Conservation (phyloP, 176 grass and related monocot species). For the Carex kokanica region DNA sequence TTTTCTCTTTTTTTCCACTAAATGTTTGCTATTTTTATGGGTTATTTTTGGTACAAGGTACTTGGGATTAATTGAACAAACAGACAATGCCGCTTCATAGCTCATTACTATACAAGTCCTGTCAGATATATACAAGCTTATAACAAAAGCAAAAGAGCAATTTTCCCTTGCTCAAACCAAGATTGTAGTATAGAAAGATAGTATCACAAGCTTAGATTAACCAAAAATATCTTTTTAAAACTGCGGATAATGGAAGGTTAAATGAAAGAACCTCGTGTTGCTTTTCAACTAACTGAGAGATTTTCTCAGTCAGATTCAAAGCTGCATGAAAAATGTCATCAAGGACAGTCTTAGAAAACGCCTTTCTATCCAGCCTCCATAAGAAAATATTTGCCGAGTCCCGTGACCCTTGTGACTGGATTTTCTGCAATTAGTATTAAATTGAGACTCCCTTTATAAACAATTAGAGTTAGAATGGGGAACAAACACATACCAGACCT, state of each 20-base stretch:
- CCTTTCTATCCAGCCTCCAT: slow-evolving; percentile 53
- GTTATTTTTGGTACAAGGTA: not conserved
- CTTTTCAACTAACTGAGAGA: slow-evolving; percentile 53
- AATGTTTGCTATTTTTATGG: not conserved
- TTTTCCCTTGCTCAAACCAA: not conserved
- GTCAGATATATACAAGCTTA: not conserved
- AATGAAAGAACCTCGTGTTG: slow-evolving; percentile 44
- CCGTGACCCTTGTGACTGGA: slow-evolving; percentile 30
- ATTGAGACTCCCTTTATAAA: slow-evolving; percentile 12
- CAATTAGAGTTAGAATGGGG: slow-evolving; percentile 20
- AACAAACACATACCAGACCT: slow-evolving; percentile 23
- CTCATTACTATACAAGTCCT: not conserved
- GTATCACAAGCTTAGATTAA: not conserved
- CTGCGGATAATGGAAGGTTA: slow-evolving; percentile 9
- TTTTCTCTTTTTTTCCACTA: not conserved
- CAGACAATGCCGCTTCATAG: not conserved
- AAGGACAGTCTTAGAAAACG: slow-evolving; percentile 43
- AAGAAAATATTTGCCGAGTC: slow-evolving; percentile 45
- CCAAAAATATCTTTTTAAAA: not conserved
- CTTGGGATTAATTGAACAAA: not conserved
- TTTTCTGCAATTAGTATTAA: slow-evolving; percentile 49
- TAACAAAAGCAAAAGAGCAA: not conserved
- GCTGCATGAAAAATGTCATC: slow-evolving; percentile 65
- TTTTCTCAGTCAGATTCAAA: slow-evolving; percentile 59
- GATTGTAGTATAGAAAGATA: slow-evolving; percentile 9